Conservation (phyloP, 2,329 filamentous ascomycete genomes). For the Calonectria pauciramosa region DNA sequence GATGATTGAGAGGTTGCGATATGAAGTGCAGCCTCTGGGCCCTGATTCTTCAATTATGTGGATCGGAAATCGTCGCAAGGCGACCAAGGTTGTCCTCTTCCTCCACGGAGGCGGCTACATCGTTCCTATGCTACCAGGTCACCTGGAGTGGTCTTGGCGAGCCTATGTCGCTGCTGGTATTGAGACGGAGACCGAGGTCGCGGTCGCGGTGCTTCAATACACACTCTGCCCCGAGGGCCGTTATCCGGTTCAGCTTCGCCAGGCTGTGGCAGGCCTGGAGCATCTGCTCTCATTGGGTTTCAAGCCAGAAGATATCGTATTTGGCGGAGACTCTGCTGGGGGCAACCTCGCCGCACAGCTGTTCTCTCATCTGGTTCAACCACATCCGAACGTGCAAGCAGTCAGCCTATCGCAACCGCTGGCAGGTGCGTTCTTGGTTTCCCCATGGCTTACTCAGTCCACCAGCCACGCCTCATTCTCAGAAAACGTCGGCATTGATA, state of each 20-base stretch:
- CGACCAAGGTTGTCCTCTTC: conserved; percentile 3
- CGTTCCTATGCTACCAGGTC: neutral
- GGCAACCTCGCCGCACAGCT: conserved; percentile 50
- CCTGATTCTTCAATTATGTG: conserved; percentile 18
- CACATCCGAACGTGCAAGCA: conserved; percentile 35
- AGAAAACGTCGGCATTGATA: conserved; percentile 25
- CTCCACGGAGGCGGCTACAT: conserved; percentile 10
- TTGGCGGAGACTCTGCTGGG: conserved; percentile 53
- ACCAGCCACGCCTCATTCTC: conserved; percentile 17
- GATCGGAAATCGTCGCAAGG: neutral
- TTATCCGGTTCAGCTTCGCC: conserved; percentile 46
- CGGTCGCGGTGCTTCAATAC: conserved; percentile 49
- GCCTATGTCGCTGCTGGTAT: conserved; percentile 1
- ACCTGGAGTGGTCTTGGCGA: conserved; percentile 11
- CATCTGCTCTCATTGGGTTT: conserved; percentile 2
- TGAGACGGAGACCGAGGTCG: conserved; percentile 18
- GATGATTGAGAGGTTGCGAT: conserved; percentile 45
- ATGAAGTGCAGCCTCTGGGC: conserved; percentile 51
- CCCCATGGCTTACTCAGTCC: conserved; percentile 40
- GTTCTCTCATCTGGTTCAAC: conserved; percentile 47
- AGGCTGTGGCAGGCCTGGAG: conserved; percentile 38
- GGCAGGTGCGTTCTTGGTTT: conserved; percentile 48
- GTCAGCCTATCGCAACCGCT: conserved; percentile 42
- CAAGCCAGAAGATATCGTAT: conserved; percentile 39
- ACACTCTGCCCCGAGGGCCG: conserved; percentile 44